Evolutionary conservation across 805 yeast genomes (phyloP), one percentile per base, ranked within the genome.

Genomic region (Lachancea dasiensis): DNA sequence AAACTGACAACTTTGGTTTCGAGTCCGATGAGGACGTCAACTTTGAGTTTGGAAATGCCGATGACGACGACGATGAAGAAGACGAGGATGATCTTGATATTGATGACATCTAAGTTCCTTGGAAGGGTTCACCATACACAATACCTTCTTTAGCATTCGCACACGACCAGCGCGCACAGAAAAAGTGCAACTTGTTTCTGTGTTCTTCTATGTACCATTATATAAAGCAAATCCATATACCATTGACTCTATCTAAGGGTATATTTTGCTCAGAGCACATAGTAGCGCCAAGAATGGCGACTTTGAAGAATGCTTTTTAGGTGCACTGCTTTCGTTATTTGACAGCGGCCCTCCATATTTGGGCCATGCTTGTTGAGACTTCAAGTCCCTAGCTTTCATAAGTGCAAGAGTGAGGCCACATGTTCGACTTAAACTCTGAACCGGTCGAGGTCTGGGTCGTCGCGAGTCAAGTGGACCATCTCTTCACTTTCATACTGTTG

Each of bases 11-110:
- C 47, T 89, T 86, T 61, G 97, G 95, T 61, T 90, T 80, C 63
- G 97, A 87, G 52, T 94, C 87, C 34, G 97, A 89, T 45, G 97
- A 89, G 53, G 98, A 92, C 56, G 95, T 87, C 63, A 90, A 90
- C 77, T 87, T 90, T 67, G 97, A 90, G 71, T 92, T 92, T 67
- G 97, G 96, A 65, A 89, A 82, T 59, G 95, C 85, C 45, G 86
- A 84, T 48, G 87, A 77, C 43, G 84, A 75, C 39, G 87, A 77
- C 17, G 87, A 75, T 10, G 89, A 80, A 26, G 86, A 72, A 22
- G 76, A 64, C 20, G 70, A 64, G 29, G 71, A 58, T 32, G 84
- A 78, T 52, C 77, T 87, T 63, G 95, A 89, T 69, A 89, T 92
- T 59, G 97, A 90, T 67, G 97, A 92, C 68, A 89, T 90, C 63